phyloP scores from a whole-genome alignment of 2,329 filamentous ascomycete genomes.

The Dactylellina sp. region DNA sequence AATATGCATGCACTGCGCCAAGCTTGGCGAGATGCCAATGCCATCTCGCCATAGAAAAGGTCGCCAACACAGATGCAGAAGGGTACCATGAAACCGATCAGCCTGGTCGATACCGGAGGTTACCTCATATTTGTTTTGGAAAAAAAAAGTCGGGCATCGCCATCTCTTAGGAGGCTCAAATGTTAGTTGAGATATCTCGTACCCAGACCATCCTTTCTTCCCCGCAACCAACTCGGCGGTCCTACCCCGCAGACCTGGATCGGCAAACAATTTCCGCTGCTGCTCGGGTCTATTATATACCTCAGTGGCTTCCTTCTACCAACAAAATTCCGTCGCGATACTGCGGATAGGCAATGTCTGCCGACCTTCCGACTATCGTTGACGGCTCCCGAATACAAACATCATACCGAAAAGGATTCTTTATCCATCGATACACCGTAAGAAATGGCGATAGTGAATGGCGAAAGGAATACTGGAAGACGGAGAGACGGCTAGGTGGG shows the following conservation, averaged over 20 bases:
- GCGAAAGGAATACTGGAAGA: slow-evolving; percentile 24
- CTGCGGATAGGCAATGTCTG: slow-evolving; percentile 24
- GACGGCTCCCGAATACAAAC: slow-evolving; percentile 30
- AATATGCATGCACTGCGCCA: slow-evolving; percentile 20
- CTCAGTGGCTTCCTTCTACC: slow-evolving; percentile 17
- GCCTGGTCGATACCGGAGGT: slow-evolving; percentile 9
- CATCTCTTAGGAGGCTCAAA: slow-evolving; percentile 6
- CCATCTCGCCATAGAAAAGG: neutral
- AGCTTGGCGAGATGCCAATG: neutral
- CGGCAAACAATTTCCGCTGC: neutral
- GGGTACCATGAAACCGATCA: slow-evolving; percentile 15
- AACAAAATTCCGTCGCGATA: slow-evolving; percentile 8
- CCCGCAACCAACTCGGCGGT: neutral
- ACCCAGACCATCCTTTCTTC: neutral
- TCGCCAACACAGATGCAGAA: slow-evolving; percentile 6
- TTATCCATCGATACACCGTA: slow-evolving; percentile 26
- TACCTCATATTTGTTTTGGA: slow-evolving; percentile 8
- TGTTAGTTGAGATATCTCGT: neutral
- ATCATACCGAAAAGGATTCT: slow-evolving; percentile 1
- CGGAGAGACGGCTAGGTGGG: slow-evolving; percentile 10
- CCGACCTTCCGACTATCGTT: slow-evolving; percentile 30
- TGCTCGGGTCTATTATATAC: slow-evolving; percentile 1
- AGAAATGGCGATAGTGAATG: slow-evolving; percentile 14
- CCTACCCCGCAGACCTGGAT: slow-evolving; percentile 8
- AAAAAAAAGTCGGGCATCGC: neutral